phyloP scores from a whole-genome alignment of 1,284 basidiomycete species.

The Golubevia pallescens region DNA sequence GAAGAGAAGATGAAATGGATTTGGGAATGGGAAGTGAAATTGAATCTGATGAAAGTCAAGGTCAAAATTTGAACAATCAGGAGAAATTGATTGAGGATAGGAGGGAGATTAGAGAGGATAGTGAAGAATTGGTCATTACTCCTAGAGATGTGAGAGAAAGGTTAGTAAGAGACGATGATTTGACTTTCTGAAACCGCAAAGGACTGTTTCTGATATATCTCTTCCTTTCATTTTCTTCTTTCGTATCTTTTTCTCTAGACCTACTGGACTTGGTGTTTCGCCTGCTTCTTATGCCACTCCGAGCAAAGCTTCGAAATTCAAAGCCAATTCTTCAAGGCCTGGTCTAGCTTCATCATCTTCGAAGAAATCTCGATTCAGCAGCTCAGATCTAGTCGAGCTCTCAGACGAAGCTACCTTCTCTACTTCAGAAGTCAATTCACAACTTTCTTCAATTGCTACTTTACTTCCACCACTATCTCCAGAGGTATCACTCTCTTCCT shows the following conservation, averaged over 20 bases:
- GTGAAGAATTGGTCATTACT: too few species aligned
- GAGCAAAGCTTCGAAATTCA: conserved; percentile 26
- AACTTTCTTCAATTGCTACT: neutral
- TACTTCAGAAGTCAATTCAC: neutral
- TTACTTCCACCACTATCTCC: conserved; percentile 8
- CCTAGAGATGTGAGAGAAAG: conserved; percentile 25
- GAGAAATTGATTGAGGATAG: too few species aligned
- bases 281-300: conserved; percentile 26
- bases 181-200: too few species aligned
- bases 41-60: too few species aligned
- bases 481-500: conserved; percentile 17
- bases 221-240: too few species aligned
- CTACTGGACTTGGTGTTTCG: conserved; percentile 7
- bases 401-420: neutral
- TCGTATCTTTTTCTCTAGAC: too few species aligned
- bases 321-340: conserved; percentile 14
- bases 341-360: conserved; percentile 8
- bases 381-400: neutral
- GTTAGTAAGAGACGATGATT: conserved; percentile 6
- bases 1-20: neutral
- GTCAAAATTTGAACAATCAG: too few species aligned
- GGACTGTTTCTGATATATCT: too few species aligned
- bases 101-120: neutral
- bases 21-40: too few species aligned
- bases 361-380: neutral